Evolutionary conservation across 768 basidiomycete genomes (phyloP).

Genomic region (Russula sp.): DNA sequence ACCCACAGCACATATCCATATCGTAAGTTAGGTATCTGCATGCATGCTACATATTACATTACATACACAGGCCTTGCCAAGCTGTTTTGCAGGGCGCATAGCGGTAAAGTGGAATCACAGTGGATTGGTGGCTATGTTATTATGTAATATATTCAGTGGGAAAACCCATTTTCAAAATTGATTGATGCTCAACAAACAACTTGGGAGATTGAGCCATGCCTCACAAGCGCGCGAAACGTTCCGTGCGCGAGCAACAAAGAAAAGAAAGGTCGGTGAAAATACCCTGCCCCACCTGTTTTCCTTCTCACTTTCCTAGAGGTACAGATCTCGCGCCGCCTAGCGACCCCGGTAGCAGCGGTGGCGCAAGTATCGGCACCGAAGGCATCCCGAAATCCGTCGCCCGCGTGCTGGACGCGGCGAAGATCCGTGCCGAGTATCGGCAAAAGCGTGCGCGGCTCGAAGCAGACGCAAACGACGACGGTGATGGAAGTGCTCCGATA

Average conservation of each 20-base stretch:
- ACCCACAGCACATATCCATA: not conserved
- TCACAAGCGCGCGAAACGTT: slow-evolving; percentile 34
- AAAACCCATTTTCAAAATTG: not conserved
- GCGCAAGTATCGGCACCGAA: slow-evolving; percentile 39
- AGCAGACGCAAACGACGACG: slow-evolving; percentile 34
- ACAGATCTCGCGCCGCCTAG: slow-evolving; percentile 25
- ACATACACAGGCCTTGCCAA: not conserved
- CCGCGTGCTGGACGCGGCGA: slow-evolving; percentile 58
- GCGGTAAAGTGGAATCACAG: too few relatives aligned
- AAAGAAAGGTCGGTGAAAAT: slow-evolving; percentile 27
- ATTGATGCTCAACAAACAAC: not conserved
- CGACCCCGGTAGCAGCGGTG: not conserved
- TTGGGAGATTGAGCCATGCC: slow-evolving; percentile 26
- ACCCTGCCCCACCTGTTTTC: not conserved
- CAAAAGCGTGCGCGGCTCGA: slow-evolving; percentile 27
- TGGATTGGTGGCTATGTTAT: not conserved
- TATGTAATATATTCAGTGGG: slow-evolving; percentile 7
- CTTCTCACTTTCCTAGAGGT: slow-evolving; percentile 22
- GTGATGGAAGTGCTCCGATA: not conserved
- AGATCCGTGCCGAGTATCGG: slow-evolving; percentile 51
- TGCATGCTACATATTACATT: not conserved
- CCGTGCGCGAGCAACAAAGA: slow-evolving; percentile 29
- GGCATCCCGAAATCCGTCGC: slow-evolving; percentile 62
- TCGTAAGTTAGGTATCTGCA: not conserved
- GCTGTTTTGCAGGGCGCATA: not conserved